phyloP scores from a whole-genome alignment of 2,329 filamentous ascomycete species.

The Pseudogymnoascus sp. region DNA sequence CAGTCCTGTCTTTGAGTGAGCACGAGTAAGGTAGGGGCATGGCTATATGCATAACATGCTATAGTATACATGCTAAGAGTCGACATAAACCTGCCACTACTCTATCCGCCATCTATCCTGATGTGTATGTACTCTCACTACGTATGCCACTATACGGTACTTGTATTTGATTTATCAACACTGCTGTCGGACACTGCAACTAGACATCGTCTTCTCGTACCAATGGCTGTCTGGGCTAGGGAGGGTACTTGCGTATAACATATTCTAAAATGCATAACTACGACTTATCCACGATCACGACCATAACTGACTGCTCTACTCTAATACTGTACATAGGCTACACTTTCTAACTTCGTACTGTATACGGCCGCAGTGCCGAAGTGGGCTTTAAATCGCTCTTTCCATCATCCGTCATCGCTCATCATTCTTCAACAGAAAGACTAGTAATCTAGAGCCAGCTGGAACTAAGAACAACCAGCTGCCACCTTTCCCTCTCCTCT shows the following conservation, averaged over 20 bases:
- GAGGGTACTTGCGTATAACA: background rate
- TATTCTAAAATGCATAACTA: background rate
- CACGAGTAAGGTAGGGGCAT: background rate
- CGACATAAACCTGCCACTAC: background rate
- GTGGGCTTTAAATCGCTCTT: background rate
- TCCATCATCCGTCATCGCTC: background rate
- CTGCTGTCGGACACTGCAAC: background rate
- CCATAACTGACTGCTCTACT: background rate
- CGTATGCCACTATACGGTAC: background rate
- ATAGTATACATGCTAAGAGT: background rate
- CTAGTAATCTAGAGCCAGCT: no score
- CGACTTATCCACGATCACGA: background rate
- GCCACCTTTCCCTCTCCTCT: no score
- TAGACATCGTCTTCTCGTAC: background rate
- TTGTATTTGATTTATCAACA: background rate
- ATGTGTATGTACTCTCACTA: background rate
- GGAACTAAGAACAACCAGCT: no score
- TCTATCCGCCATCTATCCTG: no score
- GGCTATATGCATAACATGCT: background rate
- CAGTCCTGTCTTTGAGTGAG: background rate
- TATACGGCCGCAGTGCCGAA: background rate
- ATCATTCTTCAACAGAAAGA: background rate
- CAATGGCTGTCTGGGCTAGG: background rate
- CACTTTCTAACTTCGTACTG: background rate
- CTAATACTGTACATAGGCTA: background rate